phyloP scores from a whole-genome alignment of 805 yeast species.

The Lachancea cidri region DNA sequence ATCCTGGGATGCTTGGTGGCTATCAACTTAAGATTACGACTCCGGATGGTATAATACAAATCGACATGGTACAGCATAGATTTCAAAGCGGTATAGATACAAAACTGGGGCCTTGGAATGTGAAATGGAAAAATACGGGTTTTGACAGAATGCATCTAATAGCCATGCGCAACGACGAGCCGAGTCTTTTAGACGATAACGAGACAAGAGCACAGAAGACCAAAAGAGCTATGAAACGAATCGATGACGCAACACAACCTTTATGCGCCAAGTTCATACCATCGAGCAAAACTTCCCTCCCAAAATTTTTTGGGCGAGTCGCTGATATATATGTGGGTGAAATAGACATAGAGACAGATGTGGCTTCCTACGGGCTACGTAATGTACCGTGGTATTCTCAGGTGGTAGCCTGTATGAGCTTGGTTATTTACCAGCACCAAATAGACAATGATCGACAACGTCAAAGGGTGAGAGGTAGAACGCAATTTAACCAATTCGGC shows the following conservation, averaged over 20 bases:
- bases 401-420: slow-evolving; percentile 7
- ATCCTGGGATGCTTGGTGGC: not conserved
- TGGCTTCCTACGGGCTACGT: slow-evolving; percentile 6
- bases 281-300: not conserved
- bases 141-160: slow-evolving; percentile 2
- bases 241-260: not conserved
- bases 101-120: slow-evolving; percentile 6
- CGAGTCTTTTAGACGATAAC: slow-evolving; percentile 2
- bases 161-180: not conserved
- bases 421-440: slow-evolving; percentile 4
- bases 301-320: slow-evolving; percentile 1
- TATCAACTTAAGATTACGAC: slow-evolving; percentile 2
- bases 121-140: slow-evolving; percentile 4
- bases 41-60: not conserved
- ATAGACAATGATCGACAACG: slow-evolving; percentile 62
- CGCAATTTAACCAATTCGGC: too few species aligned
- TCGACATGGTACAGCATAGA: slow-evolving; percentile 2
- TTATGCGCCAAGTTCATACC: slow-evolving; percentile 5
- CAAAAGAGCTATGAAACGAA: not conserved
- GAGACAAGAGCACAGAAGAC: not conserved
- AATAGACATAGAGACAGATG: slow-evolving; percentile 5
- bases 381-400: slow-evolving; percentile 9
- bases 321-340: slow-evolving; percentile 6
- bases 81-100: not conserved
- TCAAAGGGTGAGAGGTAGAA: too few species aligned